phyloP scores from a whole-genome alignment of 805 yeast genomes.

The Ogataea corticis region DNA sequence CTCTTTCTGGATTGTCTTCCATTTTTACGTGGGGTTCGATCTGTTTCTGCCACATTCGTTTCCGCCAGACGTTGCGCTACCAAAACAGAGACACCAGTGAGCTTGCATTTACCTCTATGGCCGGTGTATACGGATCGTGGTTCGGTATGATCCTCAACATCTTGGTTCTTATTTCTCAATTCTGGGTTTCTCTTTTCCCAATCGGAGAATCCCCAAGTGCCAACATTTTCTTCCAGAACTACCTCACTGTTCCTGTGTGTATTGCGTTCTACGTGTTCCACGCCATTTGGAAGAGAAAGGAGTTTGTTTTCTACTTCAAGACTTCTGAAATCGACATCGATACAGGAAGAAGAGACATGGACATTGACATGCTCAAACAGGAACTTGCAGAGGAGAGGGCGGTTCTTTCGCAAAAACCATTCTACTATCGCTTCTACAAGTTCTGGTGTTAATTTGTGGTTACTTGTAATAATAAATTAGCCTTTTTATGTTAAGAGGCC shows the following conservation, averaged over 20 bases:
- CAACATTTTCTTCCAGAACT: constrained; percentile 57
- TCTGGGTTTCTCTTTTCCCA: constrained; percentile 81
- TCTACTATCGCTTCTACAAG: constrained; percentile 47
- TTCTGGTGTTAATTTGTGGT: constrained; percentile 49
- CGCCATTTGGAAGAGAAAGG: constrained; percentile 38
- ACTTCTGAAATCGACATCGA: constrained; percentile 56
- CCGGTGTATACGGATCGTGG: constrained; percentile 65
- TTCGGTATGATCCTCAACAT: constrained; percentile 58
- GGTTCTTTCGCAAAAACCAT: constrained; percentile 43
- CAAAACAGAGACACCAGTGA: constrained; percentile 70
- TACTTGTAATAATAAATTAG: neutral
- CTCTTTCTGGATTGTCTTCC: constrained; percentile 73
- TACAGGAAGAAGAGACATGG: constrained; percentile 60
- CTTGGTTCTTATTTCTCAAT: constrained; percentile 67
- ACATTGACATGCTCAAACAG: constrained; percentile 52
- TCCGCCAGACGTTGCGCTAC: constrained; percentile 60
- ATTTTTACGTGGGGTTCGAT: constrained; percentile 78
- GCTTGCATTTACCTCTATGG: constrained; percentile 61
- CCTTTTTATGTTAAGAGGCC: neutral
- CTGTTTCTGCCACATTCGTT: constrained; percentile 64
- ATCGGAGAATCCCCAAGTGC: constrained; percentile 52
- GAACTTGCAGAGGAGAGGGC: constrained; percentile 59
- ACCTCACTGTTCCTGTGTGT: constrained; percentile 63
- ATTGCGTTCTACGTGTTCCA: constrained; percentile 43
- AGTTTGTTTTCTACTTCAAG: constrained; percentile 46